phyloP scores from a whole-genome alignment of 108 stramenopile genomes.

The Nitzschia putrida region DNA sequence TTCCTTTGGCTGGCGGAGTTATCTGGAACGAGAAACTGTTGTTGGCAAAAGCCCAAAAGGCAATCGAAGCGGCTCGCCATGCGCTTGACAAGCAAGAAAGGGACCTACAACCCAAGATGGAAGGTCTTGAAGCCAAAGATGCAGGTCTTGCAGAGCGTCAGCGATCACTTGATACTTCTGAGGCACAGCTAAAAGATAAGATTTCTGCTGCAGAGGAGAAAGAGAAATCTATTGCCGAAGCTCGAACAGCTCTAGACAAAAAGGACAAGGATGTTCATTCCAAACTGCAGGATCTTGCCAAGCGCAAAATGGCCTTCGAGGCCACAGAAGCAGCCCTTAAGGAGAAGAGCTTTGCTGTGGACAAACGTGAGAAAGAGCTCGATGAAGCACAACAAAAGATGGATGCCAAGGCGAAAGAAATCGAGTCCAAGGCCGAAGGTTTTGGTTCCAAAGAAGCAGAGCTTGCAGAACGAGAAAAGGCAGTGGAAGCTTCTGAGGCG shows the following conservation, averaged over 20 bases:
- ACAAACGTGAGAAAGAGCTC: constrained; percentile 1
- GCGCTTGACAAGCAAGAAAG: neutral
- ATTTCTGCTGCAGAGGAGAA: neutral
- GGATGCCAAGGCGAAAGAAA: too few relatives aligned
- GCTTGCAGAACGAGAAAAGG: neutral
- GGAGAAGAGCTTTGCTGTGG: neutral
- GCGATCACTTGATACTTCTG: too few relatives aligned
- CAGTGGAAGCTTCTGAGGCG: neutral
- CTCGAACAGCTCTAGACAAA: too few relatives aligned
- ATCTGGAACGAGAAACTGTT: neutral
- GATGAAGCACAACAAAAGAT: neutral
- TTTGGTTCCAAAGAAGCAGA: too few relatives aligned
- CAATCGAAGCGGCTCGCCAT: neutral
- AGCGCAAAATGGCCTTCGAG: neutral
- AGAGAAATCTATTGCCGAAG: too few relatives aligned
- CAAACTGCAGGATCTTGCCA: neutral
- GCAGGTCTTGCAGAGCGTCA: too few relatives aligned
- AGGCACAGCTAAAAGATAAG: too few relatives aligned
- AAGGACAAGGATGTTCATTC: too few relatives aligned
- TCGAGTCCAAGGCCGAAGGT: too few relatives aligned
- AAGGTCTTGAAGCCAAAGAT: too few relatives aligned
- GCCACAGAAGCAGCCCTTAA: neutral
- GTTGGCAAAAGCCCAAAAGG: neutral
- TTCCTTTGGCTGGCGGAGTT: constrained; percentile 9
- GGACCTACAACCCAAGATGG: neutral